Evolutionary conservation across 352 stramenopile genomes (phyloP), one percentile per base, ranked within the genome.

Genomic region (Phytophthora aleatoria): DNA sequence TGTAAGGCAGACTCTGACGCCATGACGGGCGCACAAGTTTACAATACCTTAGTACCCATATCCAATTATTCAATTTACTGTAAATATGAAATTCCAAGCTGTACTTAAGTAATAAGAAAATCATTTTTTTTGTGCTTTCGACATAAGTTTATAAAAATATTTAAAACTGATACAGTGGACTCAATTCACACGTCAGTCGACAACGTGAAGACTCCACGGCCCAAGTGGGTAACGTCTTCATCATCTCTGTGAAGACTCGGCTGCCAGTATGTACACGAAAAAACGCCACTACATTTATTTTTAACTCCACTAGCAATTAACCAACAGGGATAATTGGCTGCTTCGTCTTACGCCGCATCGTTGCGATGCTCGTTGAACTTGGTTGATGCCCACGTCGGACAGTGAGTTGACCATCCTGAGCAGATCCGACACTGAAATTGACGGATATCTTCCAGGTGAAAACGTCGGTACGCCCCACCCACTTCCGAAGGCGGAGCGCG

Each of bases 1-100:
- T 41, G 61, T 69, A 49, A 41, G 57, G 12, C 50, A 67, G 10
- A 55, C 52, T 2, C 45, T 64, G 1, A 33, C 43, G 24, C 73
- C 67, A 27, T 69, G 77, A 36, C 38, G 38, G 20, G 20, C 11
- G 2, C 11, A 24, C 11, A 24, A 8, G 38, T 20, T 15, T 41
- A 13, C 5, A 33, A 8, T 33, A 33, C 7, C 28, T 33, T 20
- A 20, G 20, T 20, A 20, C 20, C 20, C 20, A 20, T 20, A 41
- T 0, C 35, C 35, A 41, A 41, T 43, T 43, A 24, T 24, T 43
- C 38, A 5, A 43, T 2, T 20, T 20, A 43, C 15, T 43, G 38
- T 41, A 15, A n/a, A 43, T 20, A 20, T 20, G 20, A 20, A 20
- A 20, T 20, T 20, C 20, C 20, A 20, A 20, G 20, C 20, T 20